Base-by-base conservation (phyloP, 164 flowering plant species). In the Vitis riparia region DNA sequence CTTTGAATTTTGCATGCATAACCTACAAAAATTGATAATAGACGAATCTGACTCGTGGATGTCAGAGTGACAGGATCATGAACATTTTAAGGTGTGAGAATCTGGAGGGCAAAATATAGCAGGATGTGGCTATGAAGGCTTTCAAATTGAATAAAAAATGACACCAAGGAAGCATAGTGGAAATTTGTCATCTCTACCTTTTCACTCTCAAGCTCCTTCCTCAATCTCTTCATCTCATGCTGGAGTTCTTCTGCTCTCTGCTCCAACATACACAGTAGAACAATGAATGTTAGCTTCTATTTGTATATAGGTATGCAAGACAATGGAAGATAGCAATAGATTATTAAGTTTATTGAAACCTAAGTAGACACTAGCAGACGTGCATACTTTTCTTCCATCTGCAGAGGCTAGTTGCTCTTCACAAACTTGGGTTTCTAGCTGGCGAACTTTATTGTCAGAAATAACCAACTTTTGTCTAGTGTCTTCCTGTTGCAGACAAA, bases 361-460 rank as follows among this genome's bases (percentile, higher is more conserved):
- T 32, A 55, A 55, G 61, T 30, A 49, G 60, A 67, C 32, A 60
- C 1, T 51, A 53, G 23, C 55, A 47, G 47, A 13, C 27, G 51
- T 59, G 1, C 72, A 62, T 84, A 92, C 99, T 76, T 87, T 93
- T 80, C 70, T 85, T 69, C 65, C 78, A 71, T 76, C 79, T 65
- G 78, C 76, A 68, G 89, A 84, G 59, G 77, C 78, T 63, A 73
- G 76, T 73, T 91, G 89, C 77, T 87, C 94, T 67, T 87, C 88
- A 74, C 77, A 76, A 63, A 91, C 72, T 80, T 89, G 91, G 62
- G 87, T 78, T 79, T 93, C 98, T 62, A 91, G 85, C 71, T 87
- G 97, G 65, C 96, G 91, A 71, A 87, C 87, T 77, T 85, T 92
- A 76, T 92, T 89, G 55, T 96, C 99, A 69, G 99, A 91, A 50